Evolutionary conservation across 176 grass and related monocot species (phyloP).

Genomic region (Oryza meridionalis): DNA sequence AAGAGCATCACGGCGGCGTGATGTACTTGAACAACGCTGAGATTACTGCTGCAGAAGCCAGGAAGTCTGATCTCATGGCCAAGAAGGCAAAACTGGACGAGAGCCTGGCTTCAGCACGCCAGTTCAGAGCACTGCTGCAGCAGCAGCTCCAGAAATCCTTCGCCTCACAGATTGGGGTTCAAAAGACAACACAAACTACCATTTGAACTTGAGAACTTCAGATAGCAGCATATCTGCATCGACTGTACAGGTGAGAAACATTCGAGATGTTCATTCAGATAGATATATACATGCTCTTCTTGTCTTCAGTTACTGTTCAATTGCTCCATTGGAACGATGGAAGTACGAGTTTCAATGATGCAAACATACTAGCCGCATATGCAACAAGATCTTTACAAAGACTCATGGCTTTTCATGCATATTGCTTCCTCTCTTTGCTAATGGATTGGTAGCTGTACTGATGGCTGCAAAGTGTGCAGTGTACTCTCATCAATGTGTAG

Average conservation of each 20-base stretch:
- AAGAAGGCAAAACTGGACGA: conserved; percentile 70
- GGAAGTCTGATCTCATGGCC: conserved; percentile 61
- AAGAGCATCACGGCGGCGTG: conserved; percentile 54
- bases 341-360: neutral
- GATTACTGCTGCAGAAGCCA: conserved; percentile 65
- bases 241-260: neutral
- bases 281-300: neutral
- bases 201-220: conserved; percentile 26
- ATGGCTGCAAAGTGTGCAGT: conserved; percentile 28
- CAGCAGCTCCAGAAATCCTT: conserved; percentile 77
- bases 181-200: conserved; percentile 22
- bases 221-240: neutral
- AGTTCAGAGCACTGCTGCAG: conserved; percentile 67
- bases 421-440: neutral
- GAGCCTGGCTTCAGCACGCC: conserved; percentile 52
- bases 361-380: conserved; percentile 1
- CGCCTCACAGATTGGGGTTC: conserved; percentile 46
- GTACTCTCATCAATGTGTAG: conserved; percentile 54
- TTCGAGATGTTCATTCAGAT: neutral
- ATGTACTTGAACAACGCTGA: conserved; percentile 51
- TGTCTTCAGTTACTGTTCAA: neutral
- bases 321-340: conserved; percentile 11
- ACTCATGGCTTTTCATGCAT: neutral
- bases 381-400: conserved; percentile 19
- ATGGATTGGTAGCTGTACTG: conserved; percentile 6